These are phyloP conservation scores for Sphaceloma murrayae DNA, from an alignment of 2,329 filamentous ascomycete species.

Conservation along the genomic window DNA sequence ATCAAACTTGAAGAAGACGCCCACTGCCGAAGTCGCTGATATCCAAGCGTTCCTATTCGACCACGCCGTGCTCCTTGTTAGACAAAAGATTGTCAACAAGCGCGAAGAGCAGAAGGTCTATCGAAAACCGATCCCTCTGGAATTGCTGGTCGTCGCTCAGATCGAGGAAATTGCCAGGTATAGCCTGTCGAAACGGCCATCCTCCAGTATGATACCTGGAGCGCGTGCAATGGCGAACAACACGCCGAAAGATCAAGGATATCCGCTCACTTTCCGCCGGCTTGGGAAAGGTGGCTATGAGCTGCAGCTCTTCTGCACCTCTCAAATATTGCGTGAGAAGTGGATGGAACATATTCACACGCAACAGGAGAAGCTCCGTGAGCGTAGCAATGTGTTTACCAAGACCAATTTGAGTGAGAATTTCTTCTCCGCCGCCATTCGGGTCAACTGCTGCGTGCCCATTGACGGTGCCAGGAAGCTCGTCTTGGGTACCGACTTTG, in stretches of 20 bases:
- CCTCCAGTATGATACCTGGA: conserved; percentile 67
- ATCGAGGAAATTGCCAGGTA: conserved; percentile 89
- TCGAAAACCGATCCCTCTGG: conserved; percentile 85
- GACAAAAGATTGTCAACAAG: conserved; percentile 86
- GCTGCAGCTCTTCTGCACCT: conserved; percentile 76
- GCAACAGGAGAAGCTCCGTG: conserved; percentile 77
- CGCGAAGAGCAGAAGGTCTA: conserved; percentile 92
- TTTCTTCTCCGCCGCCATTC: conserved; percentile 81
- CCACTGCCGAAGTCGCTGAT: conserved; percentile 69
- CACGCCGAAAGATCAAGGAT: conserved; percentile 58
- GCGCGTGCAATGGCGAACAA: conserved; percentile 43
- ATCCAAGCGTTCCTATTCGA: conserved; percentile 95
- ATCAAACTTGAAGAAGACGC: conserved; percentile 83
- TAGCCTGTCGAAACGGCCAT: conserved; percentile 76
- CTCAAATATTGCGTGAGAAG: conserved; percentile 78
- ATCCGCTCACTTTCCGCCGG: conserved; percentile 92
- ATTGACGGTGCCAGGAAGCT: conserved; percentile 93
- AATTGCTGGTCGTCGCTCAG: conserved; percentile 84
- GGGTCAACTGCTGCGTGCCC: conserved; percentile 89
- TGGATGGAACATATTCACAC: conserved; percentile 94
- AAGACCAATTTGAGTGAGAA: conserved; percentile 65
- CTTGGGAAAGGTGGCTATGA: conserved; percentile 94
- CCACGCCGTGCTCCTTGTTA: conserved; percentile 83
- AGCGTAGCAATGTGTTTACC: conserved; percentile 61
- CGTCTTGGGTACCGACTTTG: conserved; percentile 87